phyloP scores from a whole-genome alignment of 2,329 filamentous ascomycete genomes.

The Colletotrichum chlorophyti region DNA sequence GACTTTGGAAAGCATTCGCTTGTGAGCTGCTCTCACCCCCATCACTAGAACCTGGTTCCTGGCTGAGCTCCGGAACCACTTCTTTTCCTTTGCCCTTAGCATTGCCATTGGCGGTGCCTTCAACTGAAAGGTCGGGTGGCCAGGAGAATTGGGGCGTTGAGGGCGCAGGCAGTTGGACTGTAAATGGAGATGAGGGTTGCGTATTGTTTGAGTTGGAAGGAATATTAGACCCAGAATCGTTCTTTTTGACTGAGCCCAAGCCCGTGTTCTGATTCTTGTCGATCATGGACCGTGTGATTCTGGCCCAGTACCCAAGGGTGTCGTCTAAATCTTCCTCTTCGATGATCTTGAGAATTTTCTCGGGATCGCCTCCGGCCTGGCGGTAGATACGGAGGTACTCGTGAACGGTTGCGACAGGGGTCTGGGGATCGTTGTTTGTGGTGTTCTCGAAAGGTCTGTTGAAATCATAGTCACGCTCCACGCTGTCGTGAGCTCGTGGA shows the following conservation, averaged over 20 bases:
- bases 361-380: constrained; percentile 64
- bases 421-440: neutral
- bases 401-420: constrained; percentile 38
- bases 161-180: constrained; percentile 22
- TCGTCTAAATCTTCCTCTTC: constrained; percentile 65
- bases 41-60: constrained; percentile 4
- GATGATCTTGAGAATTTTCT: constrained; percentile 66
- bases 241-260: constrained; percentile 3
- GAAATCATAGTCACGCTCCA: constrained; percentile 14
- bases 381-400: constrained; percentile 64
- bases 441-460: constrained; percentile 4
- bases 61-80: neutral
- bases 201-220: constrained; percentile 4
- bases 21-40: constrained; percentile 3
- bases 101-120: constrained; percentile 5
- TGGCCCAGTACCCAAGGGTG: constrained; percentile 65
- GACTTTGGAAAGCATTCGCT: constrained; percentile 18
- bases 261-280: constrained; percentile 25
- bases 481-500: neutral
- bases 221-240: neutral
- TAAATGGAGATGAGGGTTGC: neutral
- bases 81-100: constrained; percentile 33
- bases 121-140: neutral
- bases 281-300: constrained; percentile 48
- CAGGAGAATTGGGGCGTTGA: constrained; percentile 29